These are phyloP conservation scores for Waitea zeae DNA, from an alignment of 1,284 basidiomycete genomes.

Conservation along the genomic window DNA sequence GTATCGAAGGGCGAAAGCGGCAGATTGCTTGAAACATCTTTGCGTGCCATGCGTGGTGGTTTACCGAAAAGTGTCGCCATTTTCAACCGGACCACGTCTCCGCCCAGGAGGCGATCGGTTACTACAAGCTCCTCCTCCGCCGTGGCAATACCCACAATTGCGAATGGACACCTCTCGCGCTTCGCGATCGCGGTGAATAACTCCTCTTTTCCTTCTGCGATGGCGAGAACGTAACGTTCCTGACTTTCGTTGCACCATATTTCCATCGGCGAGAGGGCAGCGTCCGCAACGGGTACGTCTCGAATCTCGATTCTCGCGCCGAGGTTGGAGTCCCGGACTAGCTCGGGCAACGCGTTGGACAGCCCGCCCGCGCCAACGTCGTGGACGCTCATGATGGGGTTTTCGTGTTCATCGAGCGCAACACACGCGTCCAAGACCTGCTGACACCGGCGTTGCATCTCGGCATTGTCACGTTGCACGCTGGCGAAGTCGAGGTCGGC, in stretches of 20 bases:
- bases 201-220: conserved; percentile 39
- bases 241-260: conserved; percentile 99
- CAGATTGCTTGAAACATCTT: conserved; percentile 38
- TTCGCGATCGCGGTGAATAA: conserved; percentile 67
- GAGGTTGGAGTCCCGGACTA: conserved; percentile 87
- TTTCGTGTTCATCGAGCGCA: conserved; percentile 40
- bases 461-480: conserved; percentile 95
- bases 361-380: conserved; percentile 96
- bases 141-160: conserved; percentile 81
- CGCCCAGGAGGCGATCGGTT: conserved; percentile 69
- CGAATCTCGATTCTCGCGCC: conserved; percentile 93
- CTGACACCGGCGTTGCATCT: conserved; percentile 95
- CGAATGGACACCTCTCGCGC: conserved; percentile 87
- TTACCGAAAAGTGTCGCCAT: conserved; percentile 98
- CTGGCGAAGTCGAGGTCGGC: conserved; percentile 94
- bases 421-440: conserved; percentile 93
- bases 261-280: conserved; percentile 96
- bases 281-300: conserved; percentile 84
- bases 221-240: conserved; percentile 92
- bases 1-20: conserved; percentile 52
- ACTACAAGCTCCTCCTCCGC: conserved; percentile 72
- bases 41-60: conserved; percentile 82
- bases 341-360: conserved; percentile 91
- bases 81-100: conserved; percentile 75
- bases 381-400: conserved; percentile 92